Evolutionary conservation across 106 monocot species (phyloP).

Genomic region (Phalaenopsis equestris): DNA sequence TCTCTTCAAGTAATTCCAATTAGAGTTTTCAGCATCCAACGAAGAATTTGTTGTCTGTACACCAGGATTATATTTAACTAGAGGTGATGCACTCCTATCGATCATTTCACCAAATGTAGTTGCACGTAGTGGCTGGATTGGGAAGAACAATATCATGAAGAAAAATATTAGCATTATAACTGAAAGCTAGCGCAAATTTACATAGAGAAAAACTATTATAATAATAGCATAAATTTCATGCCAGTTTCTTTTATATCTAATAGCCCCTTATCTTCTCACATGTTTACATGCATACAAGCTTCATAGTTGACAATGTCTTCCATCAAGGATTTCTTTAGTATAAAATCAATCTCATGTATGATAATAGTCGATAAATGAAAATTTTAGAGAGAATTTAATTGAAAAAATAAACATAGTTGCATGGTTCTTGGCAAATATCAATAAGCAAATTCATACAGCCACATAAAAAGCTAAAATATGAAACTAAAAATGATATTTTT

Average conservation of each 20-base stretch:
- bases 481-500: neutral
- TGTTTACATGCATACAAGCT: neutral
- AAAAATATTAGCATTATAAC: neutral
- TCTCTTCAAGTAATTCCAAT: neutral
- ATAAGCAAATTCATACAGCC: neutral
- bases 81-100: neutral
- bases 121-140: slow-evolving; percentile 1
- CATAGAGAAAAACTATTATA: neutral
- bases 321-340: neutral
- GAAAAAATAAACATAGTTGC: neutral
- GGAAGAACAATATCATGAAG: neutral
- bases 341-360: neutral
- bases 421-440: neutral
- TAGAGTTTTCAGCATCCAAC: neutral
- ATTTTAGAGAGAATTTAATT: neutral
- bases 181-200: neutral
- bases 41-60: neutral
- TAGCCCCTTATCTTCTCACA: neutral
- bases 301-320: neutral
- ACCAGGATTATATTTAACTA: neutral
- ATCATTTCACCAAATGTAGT: neutral
- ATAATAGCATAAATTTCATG: neutral
- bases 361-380: neutral
- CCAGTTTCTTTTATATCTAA: neutral
- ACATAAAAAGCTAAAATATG: neutral